phyloP scores from a whole-genome alignment of 2,329 filamentous ascomycete genomes.

The Exophiala dermatitidis region DNA sequence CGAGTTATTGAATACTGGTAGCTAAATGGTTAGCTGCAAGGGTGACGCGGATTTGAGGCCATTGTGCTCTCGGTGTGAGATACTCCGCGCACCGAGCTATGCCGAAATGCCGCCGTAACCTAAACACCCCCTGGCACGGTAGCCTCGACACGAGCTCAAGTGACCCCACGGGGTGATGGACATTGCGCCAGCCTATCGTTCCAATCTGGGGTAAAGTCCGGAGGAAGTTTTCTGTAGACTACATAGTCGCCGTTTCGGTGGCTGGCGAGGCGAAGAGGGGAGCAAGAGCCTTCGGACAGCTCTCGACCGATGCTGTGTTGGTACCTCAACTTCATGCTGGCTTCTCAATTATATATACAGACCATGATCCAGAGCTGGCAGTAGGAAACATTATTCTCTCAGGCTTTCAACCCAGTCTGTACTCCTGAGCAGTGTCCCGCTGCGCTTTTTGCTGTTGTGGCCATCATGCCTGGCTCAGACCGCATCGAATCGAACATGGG shows the following conservation, averaged over 20 bases:
- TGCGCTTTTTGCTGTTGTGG: too few species aligned
- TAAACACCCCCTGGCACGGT: not conserved
- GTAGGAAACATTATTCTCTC: too few species aligned
- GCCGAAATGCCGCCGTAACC: not conserved
- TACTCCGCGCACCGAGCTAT: slow-evolving; percentile 1
- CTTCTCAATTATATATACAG: too few species aligned
- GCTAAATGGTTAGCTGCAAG: not conserved
- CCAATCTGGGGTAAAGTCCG: not conserved
- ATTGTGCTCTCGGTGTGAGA: not conserved
- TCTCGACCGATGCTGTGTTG: too few species aligned
- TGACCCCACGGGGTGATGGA: not conserved
- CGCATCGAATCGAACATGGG: slow-evolving; percentile 6
- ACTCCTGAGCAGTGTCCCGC: too few species aligned
- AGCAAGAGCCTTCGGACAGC: too few species aligned
- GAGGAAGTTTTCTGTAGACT: not conserved
- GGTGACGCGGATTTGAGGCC: not conserved
- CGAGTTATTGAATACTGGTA: not conserved
- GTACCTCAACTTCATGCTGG: too few species aligned
- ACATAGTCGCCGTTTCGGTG: too few species aligned
- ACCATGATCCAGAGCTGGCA: too few species aligned
- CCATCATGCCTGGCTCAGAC: slow-evolving; percentile 2
- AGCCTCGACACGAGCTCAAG: not conserved
- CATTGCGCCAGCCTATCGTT: not conserved
- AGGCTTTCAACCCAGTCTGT: too few species aligned
- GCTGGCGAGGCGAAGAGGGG: too few species aligned